phyloP scores from a whole-genome alignment of 306 rosid species.

The Acacia acuminata region DNA sequence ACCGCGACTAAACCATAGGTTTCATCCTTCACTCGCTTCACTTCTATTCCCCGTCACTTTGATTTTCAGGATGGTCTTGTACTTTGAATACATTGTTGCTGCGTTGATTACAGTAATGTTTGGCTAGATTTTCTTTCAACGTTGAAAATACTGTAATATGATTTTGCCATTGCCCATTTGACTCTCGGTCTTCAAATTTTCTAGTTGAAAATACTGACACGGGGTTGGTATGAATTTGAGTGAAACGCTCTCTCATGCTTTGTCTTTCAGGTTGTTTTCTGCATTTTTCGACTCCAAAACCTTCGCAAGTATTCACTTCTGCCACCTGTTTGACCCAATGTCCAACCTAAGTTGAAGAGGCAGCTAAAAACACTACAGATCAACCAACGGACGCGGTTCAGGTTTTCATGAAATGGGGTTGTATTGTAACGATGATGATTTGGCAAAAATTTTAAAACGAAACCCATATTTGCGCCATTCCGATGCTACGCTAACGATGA shows the following conservation, averaged over 20 bases:
- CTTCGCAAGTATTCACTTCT: constrained; percentile 35
- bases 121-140: too few relatives aligned
- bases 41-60: too few relatives aligned
- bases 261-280: constrained; percentile 31
- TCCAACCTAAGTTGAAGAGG: constrained; percentile 33
- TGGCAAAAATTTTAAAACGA: constrained; percentile 43
- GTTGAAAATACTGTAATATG: neutral
- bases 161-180: neutral
- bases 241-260: constrained; percentile 35
- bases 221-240: neutral
- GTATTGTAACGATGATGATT: constrained; percentile 59
- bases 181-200: neutral
- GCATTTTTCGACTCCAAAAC: neutral
- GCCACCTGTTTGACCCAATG: constrained; percentile 62
- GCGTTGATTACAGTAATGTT: too few relatives aligned
- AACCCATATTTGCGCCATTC: constrained; percentile 50
- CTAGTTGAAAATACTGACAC: neutral
- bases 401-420: constrained; percentile 68
- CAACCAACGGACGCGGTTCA: constrained; percentile 37
- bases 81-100: too few relatives aligned
- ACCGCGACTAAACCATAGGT: too few relatives aligned
- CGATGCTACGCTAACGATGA: neutral
- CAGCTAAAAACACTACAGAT: constrained; percentile 1
- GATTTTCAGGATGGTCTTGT: too few relatives aligned
- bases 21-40: too few relatives aligned